These are phyloP conservation scores for Aspergillaceae sp. DNA, from an alignment of 2,329 filamentous ascomycete genomes.

Conservation along the genomic window DNA sequence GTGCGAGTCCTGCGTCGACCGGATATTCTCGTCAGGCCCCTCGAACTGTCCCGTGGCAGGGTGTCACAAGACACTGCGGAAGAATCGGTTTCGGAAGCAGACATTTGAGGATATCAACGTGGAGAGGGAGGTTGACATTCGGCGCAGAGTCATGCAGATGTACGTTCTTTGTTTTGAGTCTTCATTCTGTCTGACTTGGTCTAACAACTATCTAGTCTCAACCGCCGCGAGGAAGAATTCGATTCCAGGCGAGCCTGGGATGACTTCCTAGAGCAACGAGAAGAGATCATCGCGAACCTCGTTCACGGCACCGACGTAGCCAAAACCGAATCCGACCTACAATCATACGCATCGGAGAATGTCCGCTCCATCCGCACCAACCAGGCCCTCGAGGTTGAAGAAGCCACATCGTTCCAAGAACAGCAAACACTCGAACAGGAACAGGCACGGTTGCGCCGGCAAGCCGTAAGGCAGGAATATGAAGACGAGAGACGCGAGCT, in stretches of 20 bases:
- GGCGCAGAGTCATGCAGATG: conserved; percentile 61
- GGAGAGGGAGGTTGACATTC: conserved; percentile 88
- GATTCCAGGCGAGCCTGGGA: conserved; percentile 76
- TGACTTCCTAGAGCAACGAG: conserved; percentile 88
- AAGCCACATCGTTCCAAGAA: conserved; percentile 39
- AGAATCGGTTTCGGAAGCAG: conserved; percentile 72
- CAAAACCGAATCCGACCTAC: conserved; percentile 52
- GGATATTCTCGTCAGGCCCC: conserved; percentile 85
- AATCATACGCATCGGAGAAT: conserved; percentile 66
- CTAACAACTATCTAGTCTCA: conserved; percentile 54
- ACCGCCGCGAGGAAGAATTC: conserved; percentile 85
- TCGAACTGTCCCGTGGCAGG: conserved; percentile 86
- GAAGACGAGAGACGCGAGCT: conserved; percentile 60
- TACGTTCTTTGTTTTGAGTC: conserved; percentile 21
- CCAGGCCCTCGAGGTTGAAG: conserved; percentile 39
- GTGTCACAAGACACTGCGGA: conserved; percentile 78
- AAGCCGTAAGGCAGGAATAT: conserved; percentile 58
- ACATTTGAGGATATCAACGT: conserved; percentile 84
- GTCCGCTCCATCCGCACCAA: conserved; percentile 48
- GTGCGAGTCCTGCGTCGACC: conserved; percentile 92
- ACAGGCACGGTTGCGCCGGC: conserved; percentile 53
- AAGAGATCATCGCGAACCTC: conserved; percentile 82
- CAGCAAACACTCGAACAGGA: conserved; percentile 55
- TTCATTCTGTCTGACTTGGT: neutral
- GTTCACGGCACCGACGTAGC: conserved; percentile 62